A percentile compares a stretch with the other conserved stretches of the same genome.
These are phyloP conservation scores for Clohesyomyces aquaticus DNA, from an alignment of 495 filamentous ascomycete genomes.

Conservation along the genomic window DNA sequence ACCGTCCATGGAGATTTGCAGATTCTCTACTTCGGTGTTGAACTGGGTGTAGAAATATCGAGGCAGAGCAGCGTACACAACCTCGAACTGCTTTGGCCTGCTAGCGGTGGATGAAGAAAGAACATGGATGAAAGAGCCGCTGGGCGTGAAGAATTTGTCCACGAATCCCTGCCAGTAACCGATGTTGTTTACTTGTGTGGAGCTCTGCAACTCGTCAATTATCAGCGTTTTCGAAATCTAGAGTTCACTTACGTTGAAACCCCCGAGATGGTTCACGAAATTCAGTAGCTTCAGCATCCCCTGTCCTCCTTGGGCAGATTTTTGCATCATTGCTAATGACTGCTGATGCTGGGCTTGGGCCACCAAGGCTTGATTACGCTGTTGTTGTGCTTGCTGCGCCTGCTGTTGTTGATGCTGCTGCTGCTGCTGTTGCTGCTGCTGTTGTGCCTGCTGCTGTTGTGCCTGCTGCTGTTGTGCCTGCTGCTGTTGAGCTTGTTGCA, in stretches of 20 bases:
- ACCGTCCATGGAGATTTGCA: constrained; percentile 74
- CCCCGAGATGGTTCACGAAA: constrained; percentile 72
- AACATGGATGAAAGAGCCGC: constrained; percentile 25
- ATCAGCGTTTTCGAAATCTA: background rate
- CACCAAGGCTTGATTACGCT: constrained; percentile 21
- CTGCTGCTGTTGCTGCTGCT: constrained; percentile 9
- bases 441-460: constrained; percentile 25
- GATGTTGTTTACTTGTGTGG: constrained; percentile 55
- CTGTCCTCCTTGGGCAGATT: constrained; percentile 48
- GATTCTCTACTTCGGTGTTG: constrained; percentile 75
- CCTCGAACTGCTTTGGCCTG: constrained; percentile 73
- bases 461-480: constrained; percentile 37
- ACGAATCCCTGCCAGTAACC: constrained; percentile 76
- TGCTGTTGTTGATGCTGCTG: constrained; percentile 36
- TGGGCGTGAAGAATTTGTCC: constrained; percentile 68
- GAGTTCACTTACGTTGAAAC: constrained; percentile 58
- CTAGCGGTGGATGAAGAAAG: constrained; percentile 40
- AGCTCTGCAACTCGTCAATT: background rate
- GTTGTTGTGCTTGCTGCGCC: constrained; percentile 28
- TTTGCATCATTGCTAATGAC: constrained; percentile 31
- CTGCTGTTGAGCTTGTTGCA: constrained; percentile 8
- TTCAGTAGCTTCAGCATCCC: constrained; percentile 66
- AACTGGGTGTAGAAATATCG: constrained; percentile 83
- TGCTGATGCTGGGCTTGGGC: constrained; percentile 12
- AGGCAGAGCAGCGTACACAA: constrained; percentile 71